Conservation (phyloP, 1,284 basidiomycete genomes). For the Cutaneotrichosporon daszewskae region DNA sequence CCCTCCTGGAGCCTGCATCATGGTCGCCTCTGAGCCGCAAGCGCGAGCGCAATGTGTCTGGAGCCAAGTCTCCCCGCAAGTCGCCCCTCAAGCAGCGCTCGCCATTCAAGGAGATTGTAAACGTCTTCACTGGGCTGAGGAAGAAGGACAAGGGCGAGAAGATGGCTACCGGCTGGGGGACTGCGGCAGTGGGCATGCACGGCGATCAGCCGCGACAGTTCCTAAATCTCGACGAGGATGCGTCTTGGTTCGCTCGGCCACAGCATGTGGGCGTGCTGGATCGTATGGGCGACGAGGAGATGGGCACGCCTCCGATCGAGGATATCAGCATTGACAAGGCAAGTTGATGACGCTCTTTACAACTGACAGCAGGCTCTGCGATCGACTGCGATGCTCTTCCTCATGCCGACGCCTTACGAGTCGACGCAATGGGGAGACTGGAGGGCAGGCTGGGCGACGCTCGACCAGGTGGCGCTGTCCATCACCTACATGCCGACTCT, state of each 20-base stretch:
- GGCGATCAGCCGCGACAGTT: slow-evolving; percentile 1
- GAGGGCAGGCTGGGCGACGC: slow-evolving; percentile 33
- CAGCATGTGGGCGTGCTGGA: slow-evolving; percentile 27
- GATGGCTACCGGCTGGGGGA: slow-evolving; percentile 4
- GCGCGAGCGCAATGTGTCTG: slow-evolving; percentile 17
- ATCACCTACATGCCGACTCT: slow-evolving; percentile 20
- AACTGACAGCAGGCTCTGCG: slow-evolving; percentile 27
- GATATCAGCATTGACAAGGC: not conserved
- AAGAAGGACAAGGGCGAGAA: slow-evolving; percentile 31
- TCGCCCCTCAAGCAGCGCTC: slow-evolving; percentile 20
- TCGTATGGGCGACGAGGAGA: slow-evolving; percentile 41
- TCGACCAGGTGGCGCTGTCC: slow-evolving; percentile 20
- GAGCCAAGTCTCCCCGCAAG: not conserved
- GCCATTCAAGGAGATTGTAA: slow-evolving; percentile 39
- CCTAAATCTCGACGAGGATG: slow-evolving; percentile 13
- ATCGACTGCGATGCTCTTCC: slow-evolving; percentile 30
- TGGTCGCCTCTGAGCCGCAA: slow-evolving; percentile 17
- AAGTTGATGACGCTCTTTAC: too few species aligned
- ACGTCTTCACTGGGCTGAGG: slow-evolving; percentile 30
- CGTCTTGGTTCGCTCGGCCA: slow-evolving; percentile 11
- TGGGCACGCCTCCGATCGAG: slow-evolving; percentile 9
- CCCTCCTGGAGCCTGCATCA: too few species aligned
- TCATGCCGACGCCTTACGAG: slow-evolving; percentile 22
- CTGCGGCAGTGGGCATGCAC: slow-evolving; percentile 9
- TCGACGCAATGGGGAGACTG: slow-evolving; percentile 31